Base-by-base conservation (phyloP, 306 rosid genomes). In the Quercus glauca region DNA sequence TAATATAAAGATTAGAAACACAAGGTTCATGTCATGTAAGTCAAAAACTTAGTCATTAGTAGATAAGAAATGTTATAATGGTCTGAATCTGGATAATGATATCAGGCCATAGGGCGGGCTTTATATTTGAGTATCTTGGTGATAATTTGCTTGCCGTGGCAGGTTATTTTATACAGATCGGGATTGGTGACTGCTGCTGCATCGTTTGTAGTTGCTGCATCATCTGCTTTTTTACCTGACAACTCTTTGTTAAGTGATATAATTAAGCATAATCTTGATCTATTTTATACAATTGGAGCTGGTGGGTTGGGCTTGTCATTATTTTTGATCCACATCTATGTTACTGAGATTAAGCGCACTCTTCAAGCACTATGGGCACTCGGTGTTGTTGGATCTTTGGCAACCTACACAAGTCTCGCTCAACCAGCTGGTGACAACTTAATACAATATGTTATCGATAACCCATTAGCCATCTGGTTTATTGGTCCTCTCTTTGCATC, bases 401-500 rank as follows among this genome's bases (percentile, higher is more conserved):
- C 86, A 25, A 64, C 95, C 37, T 92, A 86, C 85, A 79, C 81
- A 64, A 6, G 43, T 83, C 86, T 90, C 77, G 94, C 99, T 79
- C 85, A 26, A 74, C 91, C 97, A 33, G 91, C 92, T 73, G 86
- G 92, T 70, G 82, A 85, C 29, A 85, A 76, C 78, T 83, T 94
- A 28, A 77, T 87, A 45, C 92, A 83, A 14, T 91, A 86, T 77
- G 93, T 90, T 41, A 73, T 90, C 63, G 83, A 91, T 58, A 86
- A 88, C 80, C 93, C 93, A 11, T 68, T 71, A 0, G 78, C 95
- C 28, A 64, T 92, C 71, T 94, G 98, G 98, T 83, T 95, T 82
- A 89, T 94, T 12, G 99, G 99, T 75, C 99, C 97, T 70, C 88
- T 92, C 79, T 92, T 87, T 56, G 99, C 95, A 19, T 88, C 99